Evolutionary conservation across 345 rosid genomes (phyloP).

Genomic region (Hypericum androsaemum): DNA sequence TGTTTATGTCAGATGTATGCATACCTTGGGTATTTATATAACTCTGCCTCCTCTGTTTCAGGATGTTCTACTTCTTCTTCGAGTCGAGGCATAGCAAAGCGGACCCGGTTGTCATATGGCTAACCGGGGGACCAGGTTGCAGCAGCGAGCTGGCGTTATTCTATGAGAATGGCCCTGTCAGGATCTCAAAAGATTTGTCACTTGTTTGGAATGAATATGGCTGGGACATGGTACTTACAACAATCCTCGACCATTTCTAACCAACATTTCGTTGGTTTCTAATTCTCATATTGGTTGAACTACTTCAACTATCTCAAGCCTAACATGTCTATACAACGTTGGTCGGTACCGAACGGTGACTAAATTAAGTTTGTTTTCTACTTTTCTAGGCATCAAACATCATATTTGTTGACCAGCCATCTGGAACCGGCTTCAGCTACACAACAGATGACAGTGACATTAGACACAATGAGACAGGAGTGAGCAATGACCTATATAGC

Average conservation of each 20-base stretch:
- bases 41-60: conserved; percentile 7
- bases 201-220: conserved; percentile 78
- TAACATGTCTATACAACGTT: no score
- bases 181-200: conserved; percentile 41
- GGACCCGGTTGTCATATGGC: conserved; percentile 84
- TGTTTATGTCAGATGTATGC: no score
- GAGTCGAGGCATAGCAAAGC: conserved; percentile 45
- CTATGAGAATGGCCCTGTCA: conserved; percentile 88
- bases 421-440: conserved; percentile 86
- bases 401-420: conserved; percentile 76
- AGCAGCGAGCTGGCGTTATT: conserved; percentile 74
- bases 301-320: no score
- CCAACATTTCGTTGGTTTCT: neutral
- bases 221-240: conserved; percentile 61
- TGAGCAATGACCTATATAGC: conserved; percentile 69
- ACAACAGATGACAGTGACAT: conserved; percentile 40
- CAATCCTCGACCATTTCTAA: no score
- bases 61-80: conserved; percentile 83
- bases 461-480: conserved; percentile 56
- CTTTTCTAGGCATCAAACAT: conserved; percentile 56
- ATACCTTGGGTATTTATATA: neutral
- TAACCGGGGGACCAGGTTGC: conserved; percentile 96
- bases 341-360: no score
- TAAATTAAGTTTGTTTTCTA: neutral
- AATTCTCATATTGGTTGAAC: no score